Evolutionary conservation across 495 filamentous ascomycete species (phyloP).

Genomic region (Parathielavia appendiculata): DNA sequence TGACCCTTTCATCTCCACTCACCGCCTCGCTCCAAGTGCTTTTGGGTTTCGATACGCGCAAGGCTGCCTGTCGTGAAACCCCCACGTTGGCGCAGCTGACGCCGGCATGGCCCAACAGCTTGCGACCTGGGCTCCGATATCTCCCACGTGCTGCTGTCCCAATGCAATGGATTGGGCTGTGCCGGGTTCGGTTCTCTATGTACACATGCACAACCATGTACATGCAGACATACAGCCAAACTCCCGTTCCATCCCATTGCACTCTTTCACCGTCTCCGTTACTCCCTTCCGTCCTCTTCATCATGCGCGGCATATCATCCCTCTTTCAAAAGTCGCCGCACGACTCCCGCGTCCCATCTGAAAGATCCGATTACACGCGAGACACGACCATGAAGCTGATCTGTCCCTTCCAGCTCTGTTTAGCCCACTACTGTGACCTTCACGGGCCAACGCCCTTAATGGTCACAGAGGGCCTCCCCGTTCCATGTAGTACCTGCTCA

Average conservation of each 20-base stretch:
- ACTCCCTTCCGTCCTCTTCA: neutral
- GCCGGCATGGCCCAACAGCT: conserved; percentile 9
- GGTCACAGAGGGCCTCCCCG: conserved; percentile 82
- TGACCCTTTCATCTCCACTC: conserved; percentile 16
- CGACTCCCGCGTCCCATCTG: neutral
- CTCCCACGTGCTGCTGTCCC: conserved; percentile 21
- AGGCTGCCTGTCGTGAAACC: conserved; percentile 10
- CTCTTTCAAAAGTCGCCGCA: neutral
- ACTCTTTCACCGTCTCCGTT: neutral
- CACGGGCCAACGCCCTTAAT: conserved; percentile 94
- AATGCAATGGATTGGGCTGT: conserved; percentile 13
- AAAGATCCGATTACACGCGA: neutral
- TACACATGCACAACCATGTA: neutral
- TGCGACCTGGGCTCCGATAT: conserved; percentile 5
- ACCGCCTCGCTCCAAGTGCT: conserved; percentile 20
- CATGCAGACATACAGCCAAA: neutral
- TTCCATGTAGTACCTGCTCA: conserved; percentile 70
- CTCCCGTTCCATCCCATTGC: neutral
- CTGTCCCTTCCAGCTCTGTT: conserved; percentile 63
- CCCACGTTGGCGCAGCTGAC: conserved; percentile 14
- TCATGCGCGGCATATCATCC: neutral
- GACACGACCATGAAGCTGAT: conserved; percentile 34
- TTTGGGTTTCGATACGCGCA: neutral
- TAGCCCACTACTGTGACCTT: conserved; percentile 94
- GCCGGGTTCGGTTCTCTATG: neutral